phyloP scores from a whole-genome alignment of 352 stramenopile genomes.

The Saprolegnia diclina region DNA sequence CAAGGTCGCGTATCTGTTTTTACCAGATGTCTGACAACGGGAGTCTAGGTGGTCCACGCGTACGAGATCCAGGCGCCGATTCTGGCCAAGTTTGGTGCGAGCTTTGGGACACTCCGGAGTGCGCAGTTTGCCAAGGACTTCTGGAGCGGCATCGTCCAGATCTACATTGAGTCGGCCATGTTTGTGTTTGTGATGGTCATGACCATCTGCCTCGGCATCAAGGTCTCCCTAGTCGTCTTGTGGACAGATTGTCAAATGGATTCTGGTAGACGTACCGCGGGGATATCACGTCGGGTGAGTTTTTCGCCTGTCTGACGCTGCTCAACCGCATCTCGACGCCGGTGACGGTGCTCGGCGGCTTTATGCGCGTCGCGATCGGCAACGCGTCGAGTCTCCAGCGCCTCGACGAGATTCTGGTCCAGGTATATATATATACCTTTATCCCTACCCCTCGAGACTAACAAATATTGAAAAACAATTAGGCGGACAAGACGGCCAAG shows the following conservation, averaged over 20 bases:
- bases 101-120: slow-evolving; percentile 50
- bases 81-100: slow-evolving; percentile 53
- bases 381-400: slow-evolving; percentile 82
- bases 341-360: slow-evolving; percentile 77
- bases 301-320: slow-evolving; percentile 78
- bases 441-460: no score
- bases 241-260: no score
- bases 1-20: no score
- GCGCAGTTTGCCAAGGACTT: slow-evolving; percentile 87
- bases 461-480: no score
- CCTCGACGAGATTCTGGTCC: slow-evolving; percentile 82
- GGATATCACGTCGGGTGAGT: slow-evolving; percentile 64
- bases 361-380: slow-evolving; percentile 86
- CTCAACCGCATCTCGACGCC: slow-evolving; percentile 73
- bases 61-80: slow-evolving; percentile 80
- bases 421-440: no score
- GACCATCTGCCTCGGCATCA: slow-evolving; percentile 76
- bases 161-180: slow-evolving; percentile 87
- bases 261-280: no score
- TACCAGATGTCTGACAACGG: no score
- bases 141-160: slow-evolving; percentile 85
- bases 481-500: no score
- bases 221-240: no score
- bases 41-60: slow-evolving; percentile 74
- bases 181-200: slow-evolving; percentile 87